A percentile compares a stretch with the other conserved stretches of the same genome.
Evolutionary conservation across 495 filamentous ascomycete species (phyloP).

Genomic region (Annulohypoxylon maeteangense): DNA sequence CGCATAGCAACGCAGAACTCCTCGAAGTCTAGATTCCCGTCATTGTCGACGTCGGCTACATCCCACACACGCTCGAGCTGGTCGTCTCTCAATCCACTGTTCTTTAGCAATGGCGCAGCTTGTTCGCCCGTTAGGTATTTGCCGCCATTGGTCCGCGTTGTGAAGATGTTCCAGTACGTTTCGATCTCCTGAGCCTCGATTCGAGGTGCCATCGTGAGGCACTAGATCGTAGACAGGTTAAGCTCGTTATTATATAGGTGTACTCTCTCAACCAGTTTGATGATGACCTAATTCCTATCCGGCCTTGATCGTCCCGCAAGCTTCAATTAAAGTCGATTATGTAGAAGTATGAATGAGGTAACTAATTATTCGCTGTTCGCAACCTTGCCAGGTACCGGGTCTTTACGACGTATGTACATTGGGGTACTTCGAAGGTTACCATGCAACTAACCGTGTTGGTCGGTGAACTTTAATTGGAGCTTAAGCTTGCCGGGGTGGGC

Average conservation of each 20-base stretch:
- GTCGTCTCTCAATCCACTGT: conserved; percentile 90
- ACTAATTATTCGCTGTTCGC: neutral
- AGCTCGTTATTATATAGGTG: neutral
- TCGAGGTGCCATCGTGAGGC: conserved; percentile 70
- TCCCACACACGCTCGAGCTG: conserved; percentile 98
- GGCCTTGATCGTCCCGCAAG: neutral
- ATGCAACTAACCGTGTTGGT: conserved; percentile 38
- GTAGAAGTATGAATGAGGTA: conserved; percentile 18
- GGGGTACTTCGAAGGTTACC: too few relatives aligned
- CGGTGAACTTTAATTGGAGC: conserved; percentile 16
- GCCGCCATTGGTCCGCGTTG: conserved; percentile 82
- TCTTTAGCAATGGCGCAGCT: conserved; percentile 94
- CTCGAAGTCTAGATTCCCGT: conserved; percentile 97
- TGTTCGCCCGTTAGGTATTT: conserved; percentile 88
- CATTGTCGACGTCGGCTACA: conserved; percentile 93
- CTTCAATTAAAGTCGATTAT: conserved; percentile 1
- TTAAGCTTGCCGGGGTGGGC: conserved; percentile 9
- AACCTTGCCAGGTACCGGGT: conserved; percentile 8
- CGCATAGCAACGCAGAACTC: conserved; percentile 99
- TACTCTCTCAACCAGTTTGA: neutral
- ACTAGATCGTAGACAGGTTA: neutral
- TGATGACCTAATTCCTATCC: neutral
- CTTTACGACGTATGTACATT: neutral
- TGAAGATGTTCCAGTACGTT: conserved; percentile 99
- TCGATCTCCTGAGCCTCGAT: conserved; percentile 97